These are phyloP conservation scores for Cardiosporidium cionae DNA, from an alignment of 169 alveolate genomes.

Conservation along the genomic window DNA sequence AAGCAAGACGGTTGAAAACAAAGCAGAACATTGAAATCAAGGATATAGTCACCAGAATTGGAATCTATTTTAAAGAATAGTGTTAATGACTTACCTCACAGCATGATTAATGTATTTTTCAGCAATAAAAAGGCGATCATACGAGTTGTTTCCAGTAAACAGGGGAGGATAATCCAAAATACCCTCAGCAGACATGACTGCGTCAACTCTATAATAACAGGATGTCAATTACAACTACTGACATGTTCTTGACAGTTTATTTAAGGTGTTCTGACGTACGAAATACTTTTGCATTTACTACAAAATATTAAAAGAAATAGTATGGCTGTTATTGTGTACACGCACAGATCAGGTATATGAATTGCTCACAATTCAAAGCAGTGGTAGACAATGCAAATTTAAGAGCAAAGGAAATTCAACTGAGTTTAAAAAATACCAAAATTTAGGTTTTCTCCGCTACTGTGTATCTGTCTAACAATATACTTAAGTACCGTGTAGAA, in stretches of 20 bases:
- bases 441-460: too few species aligned
- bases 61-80: neutral
- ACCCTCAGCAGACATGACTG: constrained; percentile 38
- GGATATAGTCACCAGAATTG: neutral
- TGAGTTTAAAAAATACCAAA: too few species aligned
- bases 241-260: neutral
- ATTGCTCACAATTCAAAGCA: too few species aligned
- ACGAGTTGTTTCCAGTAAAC: neutral
- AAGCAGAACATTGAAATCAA: too few species aligned
- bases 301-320: neutral
- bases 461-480: too few species aligned
- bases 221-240: too few species aligned
- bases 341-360: too few species aligned
- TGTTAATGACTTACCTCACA: neutral
- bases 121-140: neutral
- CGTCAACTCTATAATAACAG: constrained; percentile 19
- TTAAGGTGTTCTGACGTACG: neutral
- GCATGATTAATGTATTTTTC: neutral
- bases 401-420: too few species aligned
- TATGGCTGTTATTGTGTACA: neutral
- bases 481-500: constrained; percentile 3
- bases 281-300: too few species aligned
- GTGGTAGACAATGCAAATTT: too few species aligned
- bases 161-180: constrained; percentile 28
- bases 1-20: too few species aligned